These are phyloP conservation scores for Panaeolus cyanescens DNA, from an alignment of 768 basidiomycete species.

Conservation along the genomic window DNA sequence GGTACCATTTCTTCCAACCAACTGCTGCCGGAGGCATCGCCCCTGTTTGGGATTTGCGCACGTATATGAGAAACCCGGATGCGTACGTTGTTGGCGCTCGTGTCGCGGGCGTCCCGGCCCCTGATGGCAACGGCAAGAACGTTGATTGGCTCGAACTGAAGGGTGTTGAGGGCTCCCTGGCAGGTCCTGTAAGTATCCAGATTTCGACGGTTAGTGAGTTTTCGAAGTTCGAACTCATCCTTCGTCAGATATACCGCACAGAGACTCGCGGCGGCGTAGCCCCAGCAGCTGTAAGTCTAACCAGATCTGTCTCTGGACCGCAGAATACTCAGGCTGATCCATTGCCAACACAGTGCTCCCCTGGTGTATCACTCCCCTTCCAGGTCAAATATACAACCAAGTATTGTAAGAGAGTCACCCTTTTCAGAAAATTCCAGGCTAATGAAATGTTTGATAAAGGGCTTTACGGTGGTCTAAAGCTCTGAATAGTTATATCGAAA, in stretches of 20 bases:
- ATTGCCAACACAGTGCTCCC: slow-evolving; percentile 36
- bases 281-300: slow-evolving; percentile 43
- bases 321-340: no score
- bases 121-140: slow-evolving; percentile 38
- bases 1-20: slow-evolving; percentile 60
- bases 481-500: neutral
- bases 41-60: slow-evolving; percentile 51
- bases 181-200: slow-evolving; percentile 21
- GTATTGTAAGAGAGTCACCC: slow-evolving; percentile 35
- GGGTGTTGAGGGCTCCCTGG: slow-evolving; percentile 46
- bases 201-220: no score
- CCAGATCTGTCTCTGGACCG: no score
- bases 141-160: slow-evolving; percentile 59
- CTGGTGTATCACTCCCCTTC: slow-evolving; percentile 38
- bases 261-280: slow-evolving; percentile 57
- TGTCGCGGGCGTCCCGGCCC: slow-evolving; percentile 40
- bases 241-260: slow-evolving; percentile 47
- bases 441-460: neutral
- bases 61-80: slow-evolving; percentile 37
- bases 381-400: slow-evolving; percentile 52
- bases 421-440: neutral
- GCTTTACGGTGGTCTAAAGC: neutral
- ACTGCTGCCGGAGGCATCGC: slow-evolving; percentile 44
- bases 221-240: neutral
- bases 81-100: slow-evolving; percentile 52